Evolutionary conservation across 106 monocot genomes (phyloP).

Genomic region (Cymbidium sinense): DNA sequence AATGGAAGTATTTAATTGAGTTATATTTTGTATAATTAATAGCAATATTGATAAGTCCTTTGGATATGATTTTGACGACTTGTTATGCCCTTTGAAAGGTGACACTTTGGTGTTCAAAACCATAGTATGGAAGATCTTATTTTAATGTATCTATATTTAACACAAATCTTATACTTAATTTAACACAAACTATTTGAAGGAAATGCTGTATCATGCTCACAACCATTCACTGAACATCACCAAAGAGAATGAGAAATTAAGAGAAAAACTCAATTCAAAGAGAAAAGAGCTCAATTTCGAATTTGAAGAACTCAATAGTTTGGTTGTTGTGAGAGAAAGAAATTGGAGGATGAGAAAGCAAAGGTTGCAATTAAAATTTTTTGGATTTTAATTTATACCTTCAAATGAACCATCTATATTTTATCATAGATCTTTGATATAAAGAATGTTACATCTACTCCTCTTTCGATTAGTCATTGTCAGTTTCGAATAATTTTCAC

Average conservation of each 20-base stretch:
- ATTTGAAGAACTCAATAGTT: constrained; percentile 45
- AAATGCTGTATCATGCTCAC: constrained; percentile 51
- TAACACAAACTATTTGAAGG: constrained; percentile 56
- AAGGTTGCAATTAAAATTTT: constrained; percentile 40
- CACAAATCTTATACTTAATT: background rate
- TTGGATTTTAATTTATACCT: background rate
- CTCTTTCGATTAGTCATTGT: background rate
- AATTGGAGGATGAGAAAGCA: constrained; percentile 56
- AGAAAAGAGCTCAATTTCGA: constrained; percentile 57
- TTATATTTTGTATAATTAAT: background rate
- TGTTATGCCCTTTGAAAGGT: background rate
- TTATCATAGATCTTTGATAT: background rate
- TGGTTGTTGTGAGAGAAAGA: constrained; percentile 55
- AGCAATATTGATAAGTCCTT: background rate
- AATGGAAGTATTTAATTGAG: background rate
- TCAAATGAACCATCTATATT: background rate
- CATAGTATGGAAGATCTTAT: background rate
- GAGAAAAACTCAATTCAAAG: constrained; percentile 45
- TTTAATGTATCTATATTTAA: background rate
- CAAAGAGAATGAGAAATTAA: constrained; percentile 67
- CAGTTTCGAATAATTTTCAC: background rate
- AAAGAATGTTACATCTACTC: background rate
- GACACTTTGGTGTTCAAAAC: background rate
- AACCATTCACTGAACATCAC: constrained; percentile 54
- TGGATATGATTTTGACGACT: background rate